These are phyloP conservation scores for Naganishia sp. DNA, from an alignment of 1,284 basidiomycete species.

Conservation along the genomic window DNA sequence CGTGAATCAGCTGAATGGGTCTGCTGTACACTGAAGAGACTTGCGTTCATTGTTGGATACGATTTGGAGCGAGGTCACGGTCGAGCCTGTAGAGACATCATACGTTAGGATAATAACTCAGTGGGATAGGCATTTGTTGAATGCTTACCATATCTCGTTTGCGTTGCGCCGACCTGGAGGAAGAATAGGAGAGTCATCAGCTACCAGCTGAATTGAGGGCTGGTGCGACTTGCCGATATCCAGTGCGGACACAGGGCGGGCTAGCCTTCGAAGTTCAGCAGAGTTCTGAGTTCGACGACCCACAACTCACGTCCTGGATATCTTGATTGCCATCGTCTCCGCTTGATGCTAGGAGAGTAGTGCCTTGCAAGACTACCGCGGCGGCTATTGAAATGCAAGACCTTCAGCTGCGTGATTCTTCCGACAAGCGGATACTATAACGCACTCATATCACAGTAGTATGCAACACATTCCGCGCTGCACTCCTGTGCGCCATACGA, in stretches of 20 bases:
- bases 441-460: constrained; percentile 23
- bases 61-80: constrained; percentile 22
- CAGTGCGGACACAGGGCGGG: constrained; percentile 18
- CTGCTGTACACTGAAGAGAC: background rate
- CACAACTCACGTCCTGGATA: constrained; percentile 17
- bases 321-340: constrained; percentile 23
- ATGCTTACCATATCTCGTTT: constrained; percentile 10
- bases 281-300: background rate
- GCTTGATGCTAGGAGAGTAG: constrained; percentile 13
- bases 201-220: too few relatives aligned
- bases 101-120: too few relatives aligned
- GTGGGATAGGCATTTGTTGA: too few relatives aligned
- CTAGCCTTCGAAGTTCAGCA: background rate
- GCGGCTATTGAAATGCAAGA: background rate
- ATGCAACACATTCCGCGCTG: constrained; percentile 11
- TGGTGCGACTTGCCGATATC: constrained; percentile 1
- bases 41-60: constrained; percentile 20
- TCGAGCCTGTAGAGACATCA: constrained; percentile 1
- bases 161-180: constrained; percentile 10
- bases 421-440: background rate
- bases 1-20: background rate
- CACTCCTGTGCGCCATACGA: constrained; percentile 22
- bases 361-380: constrained; percentile 2
- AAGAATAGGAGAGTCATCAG: background rate
- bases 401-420: background rate